phyloP scores from a whole-genome alignment of 2,329 filamentous ascomycete genomes.

The Fusarium sp. region DNA sequence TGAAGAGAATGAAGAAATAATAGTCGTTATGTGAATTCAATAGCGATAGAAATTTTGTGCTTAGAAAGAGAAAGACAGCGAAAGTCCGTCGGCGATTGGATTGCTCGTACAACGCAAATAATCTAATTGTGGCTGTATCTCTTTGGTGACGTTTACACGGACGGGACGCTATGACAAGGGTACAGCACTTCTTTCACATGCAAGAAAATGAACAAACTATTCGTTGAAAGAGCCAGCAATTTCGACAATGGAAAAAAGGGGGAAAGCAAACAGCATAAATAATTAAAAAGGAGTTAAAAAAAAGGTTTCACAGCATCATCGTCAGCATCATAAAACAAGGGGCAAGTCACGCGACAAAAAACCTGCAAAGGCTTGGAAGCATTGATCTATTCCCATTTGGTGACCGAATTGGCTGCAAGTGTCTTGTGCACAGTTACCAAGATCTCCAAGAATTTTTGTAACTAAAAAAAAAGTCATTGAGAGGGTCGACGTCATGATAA shows the following conservation, averaged over 20 bases:
- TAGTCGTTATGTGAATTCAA: not conserved
- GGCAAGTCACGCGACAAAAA: slow-evolving; percentile 40
- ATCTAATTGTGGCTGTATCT: slow-evolving; percentile 4
- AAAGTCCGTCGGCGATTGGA: not conserved
- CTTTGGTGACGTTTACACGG: slow-evolving; percentile 34
- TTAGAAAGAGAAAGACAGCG: not conserved
- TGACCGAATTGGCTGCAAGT: slow-evolving; percentile 37
- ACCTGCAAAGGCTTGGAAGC: not conserved
- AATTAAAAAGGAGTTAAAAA: not conserved
- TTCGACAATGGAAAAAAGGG: not conserved
- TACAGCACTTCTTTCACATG: slow-evolving; percentile 29
- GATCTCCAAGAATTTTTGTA: not conserved
- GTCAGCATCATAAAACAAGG: slow-evolving; percentile 12
- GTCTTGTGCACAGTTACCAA: slow-evolving; percentile 41
- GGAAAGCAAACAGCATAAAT: not conserved
- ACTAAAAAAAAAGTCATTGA: not conserved
- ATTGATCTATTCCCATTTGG: slow-evolving; percentile 34
- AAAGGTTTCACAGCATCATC: not conserved
- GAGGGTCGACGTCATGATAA: slow-evolving; percentile 23
- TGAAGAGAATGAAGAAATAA: not conserved
- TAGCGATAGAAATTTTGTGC: not conserved
- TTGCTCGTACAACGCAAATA: not conserved
- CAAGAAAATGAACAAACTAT: slow-evolving; percentile 9
- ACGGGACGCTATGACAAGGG: slow-evolving; percentile 13
- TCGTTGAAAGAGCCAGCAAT: slow-evolving; percentile 1